Evolutionary conservation across 106 monocot species (phyloP), one percentile per base, ranked within the genome.

Genomic region (Dendrobium chrysotoxum): DNA sequence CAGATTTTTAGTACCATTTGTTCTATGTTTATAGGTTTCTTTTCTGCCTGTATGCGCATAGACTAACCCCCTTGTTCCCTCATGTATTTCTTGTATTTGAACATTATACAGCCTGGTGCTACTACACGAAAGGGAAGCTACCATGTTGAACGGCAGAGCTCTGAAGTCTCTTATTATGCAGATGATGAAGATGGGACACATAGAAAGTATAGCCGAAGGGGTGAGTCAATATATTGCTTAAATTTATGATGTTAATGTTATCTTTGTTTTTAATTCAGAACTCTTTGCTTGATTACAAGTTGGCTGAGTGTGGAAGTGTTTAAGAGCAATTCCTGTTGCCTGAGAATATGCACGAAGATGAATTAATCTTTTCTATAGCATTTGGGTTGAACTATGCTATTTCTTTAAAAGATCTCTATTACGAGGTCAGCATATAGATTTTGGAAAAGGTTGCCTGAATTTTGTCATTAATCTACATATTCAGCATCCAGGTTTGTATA

Each of bases 101-200:
- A 58, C 31, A 40, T 72, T 68, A 35, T 83, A 23, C 89, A 96
- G 96, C 92, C 96, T 86, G 84, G 94, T 87, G 88, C 98, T 28
- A 89, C 90, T 68, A 91, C 98, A 75, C 89, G 98, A 86, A 98
- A 98, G 77, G 86, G 77, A 75, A 58, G 88, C 80, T 85, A 87
- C 77, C 47, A 81, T 84, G 83, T 86, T 75, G 98, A 95, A 18
- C 90, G 90, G 64, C 92, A 89, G 79, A 89, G 84, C 84, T 93
- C 91, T 77, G 98, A 93, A 81, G 76, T 80, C 77, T 93, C 92
- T 45, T 98, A 98, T 78, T 93, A 95, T 86, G 92, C 95, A 50
- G 98, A 98, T 90, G 98, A 98, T 83, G 98, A 98, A 87, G 98
- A 98, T 83, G 95, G 84, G 72, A 90, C 66, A 72, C 83, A 72